phyloP scores from a whole-genome alignment of 2,329 filamentous ascomycete genomes.

The Penicillium sclerotiorum region DNA sequence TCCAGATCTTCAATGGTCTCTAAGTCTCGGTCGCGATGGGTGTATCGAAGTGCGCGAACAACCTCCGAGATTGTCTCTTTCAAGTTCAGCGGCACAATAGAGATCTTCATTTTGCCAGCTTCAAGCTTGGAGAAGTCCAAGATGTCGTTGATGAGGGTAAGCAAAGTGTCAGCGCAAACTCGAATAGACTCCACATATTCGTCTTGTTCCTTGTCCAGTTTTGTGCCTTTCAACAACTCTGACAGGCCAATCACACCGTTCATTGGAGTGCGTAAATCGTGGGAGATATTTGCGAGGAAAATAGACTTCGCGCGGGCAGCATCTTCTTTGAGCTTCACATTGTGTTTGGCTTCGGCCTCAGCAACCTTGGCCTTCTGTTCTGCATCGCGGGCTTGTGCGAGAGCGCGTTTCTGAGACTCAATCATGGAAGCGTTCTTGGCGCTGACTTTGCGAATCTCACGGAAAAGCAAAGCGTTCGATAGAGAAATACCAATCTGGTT shows the following conservation, averaged over 20 bases:
- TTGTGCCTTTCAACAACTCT: constrained; percentile 62
- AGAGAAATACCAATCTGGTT: constrained; percentile 67
- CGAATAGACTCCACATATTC: constrained; percentile 66
- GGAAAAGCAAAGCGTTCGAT: constrained; percentile 66
- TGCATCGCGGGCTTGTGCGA: constrained; percentile 63
- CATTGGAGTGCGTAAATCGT: constrained; percentile 87
- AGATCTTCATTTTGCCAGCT: constrained; percentile 83
- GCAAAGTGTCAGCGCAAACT: constrained; percentile 70
- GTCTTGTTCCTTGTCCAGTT: constrained; percentile 60
- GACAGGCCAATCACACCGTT: constrained; percentile 88
- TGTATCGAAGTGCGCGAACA: constrained; percentile 64
- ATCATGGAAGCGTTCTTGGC: constrained; percentile 68
- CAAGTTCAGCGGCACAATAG: constrained; percentile 79
- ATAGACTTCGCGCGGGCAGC: constrained; percentile 78
- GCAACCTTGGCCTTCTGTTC: constrained; percentile 67
- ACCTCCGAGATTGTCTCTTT: constrained; percentile 68
- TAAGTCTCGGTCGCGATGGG: constrained; percentile 62
- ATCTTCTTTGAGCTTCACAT: constrained; percentile 68
- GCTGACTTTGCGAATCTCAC: constrained; percentile 62
- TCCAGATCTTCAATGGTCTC: constrained; percentile 68
- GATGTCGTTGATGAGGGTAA: constrained; percentile 90
- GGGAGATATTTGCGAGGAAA: constrained; percentile 92
- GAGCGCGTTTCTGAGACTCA: constrained; percentile 64
- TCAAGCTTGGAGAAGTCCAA: constrained; percentile 86
- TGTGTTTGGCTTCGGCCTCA: constrained; percentile 65